Conservation (phyloP, 352 stramenopile species). For the Phytophthora europaea region DNA sequence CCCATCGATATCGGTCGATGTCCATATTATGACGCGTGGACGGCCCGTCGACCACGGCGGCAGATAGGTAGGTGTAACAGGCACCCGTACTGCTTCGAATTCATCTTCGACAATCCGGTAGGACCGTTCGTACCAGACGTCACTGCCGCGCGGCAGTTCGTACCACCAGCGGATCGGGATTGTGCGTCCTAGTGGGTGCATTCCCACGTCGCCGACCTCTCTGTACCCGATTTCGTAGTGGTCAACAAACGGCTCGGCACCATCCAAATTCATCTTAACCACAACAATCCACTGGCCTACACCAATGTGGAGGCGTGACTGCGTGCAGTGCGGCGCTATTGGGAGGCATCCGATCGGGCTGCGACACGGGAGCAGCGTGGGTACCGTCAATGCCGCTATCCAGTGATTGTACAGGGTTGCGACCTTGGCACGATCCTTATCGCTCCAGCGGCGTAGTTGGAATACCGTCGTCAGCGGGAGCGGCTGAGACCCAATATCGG, state of each 20-base stretch:
- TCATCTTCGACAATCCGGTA: neutral
- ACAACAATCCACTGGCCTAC: neutral
- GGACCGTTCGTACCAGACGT: neutral
- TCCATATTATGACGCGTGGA: neutral
- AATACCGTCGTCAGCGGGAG: neutral
- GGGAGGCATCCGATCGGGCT: neutral
- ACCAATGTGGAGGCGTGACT: neutral
- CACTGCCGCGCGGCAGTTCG: neutral
- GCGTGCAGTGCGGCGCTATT: neutral
- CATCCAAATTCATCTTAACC: neutral
- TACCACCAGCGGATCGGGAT: neutral
- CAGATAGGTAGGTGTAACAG: neutral
- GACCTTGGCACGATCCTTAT: neutral
- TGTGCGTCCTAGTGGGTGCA: neutral
- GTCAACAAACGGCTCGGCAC: neutral
- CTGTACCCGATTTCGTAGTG: neutral
- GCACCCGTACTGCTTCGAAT: neutral
- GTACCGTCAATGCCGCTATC: neutral
- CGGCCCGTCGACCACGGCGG: neutral
- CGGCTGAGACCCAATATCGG: neutral
- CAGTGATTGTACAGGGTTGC: neutral
- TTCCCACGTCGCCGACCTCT: neutral
- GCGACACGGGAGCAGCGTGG: too few species aligned
- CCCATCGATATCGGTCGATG: neutral
- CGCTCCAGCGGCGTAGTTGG: neutral